A percentile compares a stretch with the other conserved stretches of the same genome.
Evolutionary conservation across 2,329 filamentous ascomycete genomes (phyloP).

Genomic region (Pseudogymnoascus sp.): DNA sequence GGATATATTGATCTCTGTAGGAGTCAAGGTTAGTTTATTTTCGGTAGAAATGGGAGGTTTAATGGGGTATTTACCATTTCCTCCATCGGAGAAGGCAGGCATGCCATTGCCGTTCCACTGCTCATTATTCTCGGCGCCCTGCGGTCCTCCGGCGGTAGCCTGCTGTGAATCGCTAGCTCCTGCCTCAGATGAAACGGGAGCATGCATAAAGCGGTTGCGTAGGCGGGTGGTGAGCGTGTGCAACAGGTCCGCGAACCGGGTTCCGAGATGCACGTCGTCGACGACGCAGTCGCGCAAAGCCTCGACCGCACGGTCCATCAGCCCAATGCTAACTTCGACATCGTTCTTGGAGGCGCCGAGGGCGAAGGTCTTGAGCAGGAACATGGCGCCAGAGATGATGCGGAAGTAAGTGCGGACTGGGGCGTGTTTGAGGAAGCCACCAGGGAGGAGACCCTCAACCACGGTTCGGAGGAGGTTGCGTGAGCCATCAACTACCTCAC

Average conservation of each 20-base stretch:
- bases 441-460: slow-evolving; percentile 65
- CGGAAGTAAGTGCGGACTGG: slow-evolving; percentile 80
- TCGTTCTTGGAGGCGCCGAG: slow-evolving; percentile 72
- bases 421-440: slow-evolving; percentile 71
- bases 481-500: slow-evolving; percentile 68
- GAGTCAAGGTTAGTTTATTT: slow-evolving; percentile 10
- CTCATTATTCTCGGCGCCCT: not conserved
- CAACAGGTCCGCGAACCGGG: slow-evolving; percentile 74
- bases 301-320: slow-evolving; percentile 68
- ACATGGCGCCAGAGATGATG: slow-evolving; percentile 79
- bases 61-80: not conserved
- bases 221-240: slow-evolving; percentile 68
- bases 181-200: slow-evolving; percentile 28
- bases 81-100: not conserved
- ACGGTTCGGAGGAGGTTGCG: slow-evolving; percentile 70
- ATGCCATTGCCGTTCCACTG: not conserved
- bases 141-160: not conserved
- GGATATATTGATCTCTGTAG: slow-evolving; percentile 38
- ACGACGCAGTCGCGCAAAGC: slow-evolving; percentile 71
- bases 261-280: slow-evolving; percentile 79
- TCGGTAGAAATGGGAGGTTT: not conserved
- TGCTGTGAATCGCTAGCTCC: not conserved
- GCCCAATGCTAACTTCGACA: slow-evolving; percentile 62
- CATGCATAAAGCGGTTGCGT: slow-evolving; percentile 65
- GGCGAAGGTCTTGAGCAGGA: slow-evolving; percentile 75